These are phyloP conservation scores for Globisporangium cylindrosporum DNA, from an alignment of 352 stramenopile genomes.

Conservation along the genomic window DNA sequence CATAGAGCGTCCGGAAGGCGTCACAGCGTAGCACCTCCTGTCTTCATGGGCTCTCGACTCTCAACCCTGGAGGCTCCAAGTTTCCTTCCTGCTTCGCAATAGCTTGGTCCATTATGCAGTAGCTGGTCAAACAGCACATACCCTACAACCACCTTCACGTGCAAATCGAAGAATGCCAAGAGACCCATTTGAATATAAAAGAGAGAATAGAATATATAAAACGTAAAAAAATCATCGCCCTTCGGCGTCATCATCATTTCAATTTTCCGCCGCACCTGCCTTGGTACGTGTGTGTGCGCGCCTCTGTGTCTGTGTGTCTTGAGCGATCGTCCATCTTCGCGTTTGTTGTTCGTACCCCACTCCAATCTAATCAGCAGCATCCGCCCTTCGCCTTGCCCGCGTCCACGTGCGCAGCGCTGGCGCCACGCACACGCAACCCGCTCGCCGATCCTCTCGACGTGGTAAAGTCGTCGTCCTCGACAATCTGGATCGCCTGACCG, in stretches of 20 bases:
- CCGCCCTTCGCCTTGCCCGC: conserved; percentile 52
- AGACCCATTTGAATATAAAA: background rate
- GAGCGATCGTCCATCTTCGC: background rate
- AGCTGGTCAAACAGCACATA: background rate
- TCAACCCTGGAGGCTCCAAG: background rate
- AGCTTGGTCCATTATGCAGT: background rate
- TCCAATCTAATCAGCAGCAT: conserved; percentile 41
- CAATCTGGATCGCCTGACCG: conserved; percentile 60
- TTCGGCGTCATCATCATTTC: conserved; percentile 9
- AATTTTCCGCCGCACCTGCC: conserved; percentile 6
- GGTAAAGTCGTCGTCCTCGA: conserved; percentile 46
- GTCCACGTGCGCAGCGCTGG: conserved; percentile 35
- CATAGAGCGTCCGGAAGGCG: background rate
- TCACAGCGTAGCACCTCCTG: background rate
- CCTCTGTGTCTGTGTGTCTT: background rate
- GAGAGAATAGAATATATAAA: conserved; percentile 10
- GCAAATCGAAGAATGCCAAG: background rate
- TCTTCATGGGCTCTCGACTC: background rate
- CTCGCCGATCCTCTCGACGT: conserved; percentile 27
- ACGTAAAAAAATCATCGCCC: conserved; percentile 7
- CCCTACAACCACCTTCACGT: background rate
- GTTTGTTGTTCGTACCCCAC: background rate
- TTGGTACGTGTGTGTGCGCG: background rate
- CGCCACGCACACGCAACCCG: conserved; percentile 48
- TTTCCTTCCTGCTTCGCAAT: background rate